Evolutionary conservation across 2,329 filamentous ascomycete species (phyloP), one percentile per base, ranked within the genome.

Genomic region (Ceratocystis eucalypticola): DNA sequence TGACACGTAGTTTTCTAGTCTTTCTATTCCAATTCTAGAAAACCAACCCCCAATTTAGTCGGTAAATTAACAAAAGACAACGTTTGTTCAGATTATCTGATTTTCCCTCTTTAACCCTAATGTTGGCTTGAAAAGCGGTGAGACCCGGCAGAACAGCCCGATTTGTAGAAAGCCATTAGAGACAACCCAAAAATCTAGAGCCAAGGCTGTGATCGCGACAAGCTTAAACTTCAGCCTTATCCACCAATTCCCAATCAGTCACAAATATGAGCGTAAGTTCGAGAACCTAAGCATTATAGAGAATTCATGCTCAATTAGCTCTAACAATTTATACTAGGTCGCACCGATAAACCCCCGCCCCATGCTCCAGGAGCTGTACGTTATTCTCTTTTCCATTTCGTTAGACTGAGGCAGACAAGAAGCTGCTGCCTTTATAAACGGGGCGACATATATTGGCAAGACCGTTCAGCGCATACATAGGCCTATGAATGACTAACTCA

Each of bases 321-420:
- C 57, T 65, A 64, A 62, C 41, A 67, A 22, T 53, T 17, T 30
- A 5, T 45, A n/a, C 22, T 53, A 68, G 66, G 95, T 96, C 80
- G 87, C 95, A 76, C 94, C 94, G 70, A 82, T 97, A 74, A 99
- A 99, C 83, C 94, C 94, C 74, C 90, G 93, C 76, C 94, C 94
- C 55, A 91, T 96, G 83, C 88, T 99, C 75, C 91, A 96, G 80
- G 87, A 87, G 74, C 86, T 96, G 86, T 91, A 85, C 73, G 86
- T 83, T 69, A 15, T 20, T 8, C 59, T 25, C 28, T n/a, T 45
- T 30, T 12, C 30, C 22, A 57, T 53, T 15, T 12, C 25, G 25
- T 20, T 10, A 6, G 41, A n/a, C n/a, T 3, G 10, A 50, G 41
- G 20, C 30, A 46, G n/a, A 20, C 25, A 10, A 41, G 53, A 44